These are phyloP conservation scores for Lasiodiplodia hormozganensis DNA, from an alignment of 2,329 filamentous ascomycete genomes.

Conservation along the genomic window DNA sequence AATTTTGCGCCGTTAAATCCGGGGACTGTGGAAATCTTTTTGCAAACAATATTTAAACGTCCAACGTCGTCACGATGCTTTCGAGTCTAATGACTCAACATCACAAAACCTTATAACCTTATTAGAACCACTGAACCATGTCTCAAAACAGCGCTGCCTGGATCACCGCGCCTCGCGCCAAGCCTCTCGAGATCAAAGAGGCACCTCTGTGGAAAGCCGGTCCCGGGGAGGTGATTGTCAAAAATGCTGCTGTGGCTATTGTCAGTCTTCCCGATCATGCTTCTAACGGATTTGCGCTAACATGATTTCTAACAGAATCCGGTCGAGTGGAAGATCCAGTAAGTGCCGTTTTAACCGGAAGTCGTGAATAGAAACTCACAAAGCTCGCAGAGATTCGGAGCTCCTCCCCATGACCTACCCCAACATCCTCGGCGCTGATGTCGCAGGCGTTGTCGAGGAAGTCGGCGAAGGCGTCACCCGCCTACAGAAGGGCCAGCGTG, in stretches of 20 bases:
- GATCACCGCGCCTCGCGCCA: slow-evolving; percentile 39
- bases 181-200: slow-evolving; percentile 40
- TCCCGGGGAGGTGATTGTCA: slow-evolving; percentile 42
- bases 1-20: no score
- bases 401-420: slow-evolving; percentile 36
- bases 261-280: neutral
- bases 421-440: slow-evolving; percentile 44
- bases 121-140: neutral
- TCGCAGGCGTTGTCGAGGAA: slow-evolving; percentile 46
- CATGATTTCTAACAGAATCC: slow-evolving; percentile 8
- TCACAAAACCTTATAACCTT: no score
- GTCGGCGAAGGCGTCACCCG: slow-evolving; percentile 36
- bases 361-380: no score
- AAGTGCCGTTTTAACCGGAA: slow-evolving; percentile 27
- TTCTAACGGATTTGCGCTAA: neutral
- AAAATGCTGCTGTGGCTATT: slow-evolving; percentile 43
- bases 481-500: slow-evolving; percentile 19
- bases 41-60: no score
- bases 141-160: slow-evolving; percentile 41
- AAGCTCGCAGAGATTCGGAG: neutral
- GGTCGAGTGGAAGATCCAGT: slow-evolving; percentile 19
- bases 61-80: no score
- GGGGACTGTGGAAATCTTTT: no score
- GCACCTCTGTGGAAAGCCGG: slow-evolving; percentile 40
- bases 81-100: no score